Conservation (phyloP, 2,329 filamentous ascomycete genomes). For the Geosmithia putterillii region DNA sequence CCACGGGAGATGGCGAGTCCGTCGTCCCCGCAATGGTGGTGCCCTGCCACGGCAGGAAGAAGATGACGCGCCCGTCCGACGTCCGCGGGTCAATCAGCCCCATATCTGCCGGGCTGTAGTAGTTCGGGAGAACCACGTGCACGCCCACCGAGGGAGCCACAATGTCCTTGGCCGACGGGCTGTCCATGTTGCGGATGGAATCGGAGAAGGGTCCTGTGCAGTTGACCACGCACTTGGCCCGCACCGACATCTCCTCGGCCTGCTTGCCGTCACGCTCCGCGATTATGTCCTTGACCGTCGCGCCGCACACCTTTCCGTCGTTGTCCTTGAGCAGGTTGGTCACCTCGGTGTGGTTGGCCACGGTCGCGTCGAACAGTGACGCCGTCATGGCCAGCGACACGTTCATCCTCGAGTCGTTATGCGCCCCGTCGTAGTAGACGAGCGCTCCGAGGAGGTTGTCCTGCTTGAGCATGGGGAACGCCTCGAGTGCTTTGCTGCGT, state of each 20-base stretch:
- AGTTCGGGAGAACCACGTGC: conserved; percentile 76
- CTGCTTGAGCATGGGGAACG: conserved; percentile 79
- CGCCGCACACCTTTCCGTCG: conserved; percentile 61
- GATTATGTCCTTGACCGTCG: conserved; percentile 59
- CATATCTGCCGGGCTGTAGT: conserved; percentile 78
- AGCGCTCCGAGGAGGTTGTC: conserved; percentile 68
- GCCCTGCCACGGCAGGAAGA: conserved; percentile 88
- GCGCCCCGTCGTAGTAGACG: conserved; percentile 85
- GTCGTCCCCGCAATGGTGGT: conserved; percentile 88
- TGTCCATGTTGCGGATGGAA: conserved; percentile 75
- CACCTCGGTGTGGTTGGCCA: conserved; percentile 76
- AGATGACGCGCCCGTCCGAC: conserved; percentile 80
- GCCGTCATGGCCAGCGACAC: conserved; percentile 80
- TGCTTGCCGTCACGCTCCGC: conserved; percentile 47
- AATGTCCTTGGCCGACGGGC: conserved; percentile 58
- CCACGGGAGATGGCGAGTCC: conserved; percentile 63
- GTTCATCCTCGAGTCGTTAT: conserved; percentile 91
- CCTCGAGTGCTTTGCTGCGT: conserved; percentile 73
- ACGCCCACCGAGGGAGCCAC: conserved; percentile 78
- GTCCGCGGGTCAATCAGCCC: conserved; percentile 78
- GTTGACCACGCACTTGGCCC: conserved; percentile 74
- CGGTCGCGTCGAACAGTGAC: conserved; percentile 72
- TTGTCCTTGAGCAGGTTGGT: conserved; percentile 64
- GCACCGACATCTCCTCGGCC: conserved; percentile 53
- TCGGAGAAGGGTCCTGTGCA: conserved; percentile 84